Base-by-base conservation (phyloP, 2,329 filamentous ascomycete genomes). In the Microcyclospora pomicola region DNA sequence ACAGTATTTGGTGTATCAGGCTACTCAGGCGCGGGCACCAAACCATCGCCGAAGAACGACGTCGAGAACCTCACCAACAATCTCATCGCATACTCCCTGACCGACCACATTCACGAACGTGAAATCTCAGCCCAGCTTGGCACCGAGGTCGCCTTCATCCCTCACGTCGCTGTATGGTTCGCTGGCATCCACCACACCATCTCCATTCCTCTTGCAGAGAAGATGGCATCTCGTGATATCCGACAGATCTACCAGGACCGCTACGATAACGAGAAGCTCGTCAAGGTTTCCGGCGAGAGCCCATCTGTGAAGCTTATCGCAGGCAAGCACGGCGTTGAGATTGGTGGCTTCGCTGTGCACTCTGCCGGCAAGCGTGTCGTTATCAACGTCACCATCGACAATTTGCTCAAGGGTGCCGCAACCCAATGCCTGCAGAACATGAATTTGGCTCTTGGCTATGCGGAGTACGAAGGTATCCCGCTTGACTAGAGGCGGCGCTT, bases 141-240 rank as follows among this genome's bases (percentile, higher is more conserved):
- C 35, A 70, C 67, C 11, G 65, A 73, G 13, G 77, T 93, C 9
- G 82, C 79, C 5, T 98, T 98, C 58, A 81, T 91, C 41, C 91
- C 91, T 6, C 91, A 96, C 60, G 87, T 94, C 15, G 84, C 86
- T n/a, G 77, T 81, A 11, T 96, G 86, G 88, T 96, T 96, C 73
- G 81, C 92, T 56, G 88, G 88, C 46, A 96, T 96, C 50, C 78
- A 84, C 57, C 82, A 87, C 62, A 88, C 86, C 30, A 87, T 96
- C 61, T 86, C 77, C 55, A 83, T 96, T 35, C 88, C 88, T 10
- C 70, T 98, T 7, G 80, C 80, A 55, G 73, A 88, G 62, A 72
- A 75, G 43, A 92, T 96, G 82, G 83, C 77, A 2, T 87, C 83
- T 31, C 80, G 91, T 37, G 87, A 96, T 58, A 85, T 98, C 50